These are phyloP conservation scores for Glycyrrhiza uralensis DNA, from an alignment of 306 rosid genomes.

Conservation along the genomic window DNA sequence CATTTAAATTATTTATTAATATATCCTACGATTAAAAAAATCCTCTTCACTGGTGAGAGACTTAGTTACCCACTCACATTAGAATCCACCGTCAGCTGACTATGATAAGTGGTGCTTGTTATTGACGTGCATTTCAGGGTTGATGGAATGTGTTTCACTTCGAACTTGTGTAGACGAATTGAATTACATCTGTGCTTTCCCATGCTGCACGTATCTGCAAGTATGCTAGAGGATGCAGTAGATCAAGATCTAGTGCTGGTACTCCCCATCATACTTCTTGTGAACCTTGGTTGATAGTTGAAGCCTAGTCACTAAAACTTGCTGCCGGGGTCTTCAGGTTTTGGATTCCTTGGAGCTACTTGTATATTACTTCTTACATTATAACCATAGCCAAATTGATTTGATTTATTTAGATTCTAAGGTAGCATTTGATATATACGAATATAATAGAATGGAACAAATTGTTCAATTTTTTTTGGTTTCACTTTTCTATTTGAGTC, in stretches of 20 bases:
- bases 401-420: not conserved
- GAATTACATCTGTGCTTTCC: not conserved
- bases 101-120: not conserved
- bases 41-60: too few relatives aligned
- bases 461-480: not conserved
- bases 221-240: slow-evolving; percentile 1
- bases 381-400: not conserved
- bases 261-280: not conserved
- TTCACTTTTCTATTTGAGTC: too few relatives aligned
- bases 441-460: too few relatives aligned
- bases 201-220: not conserved
- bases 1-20: too few relatives aligned
- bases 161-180: slow-evolving; percentile 21
- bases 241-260: not conserved
- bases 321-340: slow-evolving; percentile 19
- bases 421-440: not conserved
- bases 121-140: not conserved
- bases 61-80: too few relatives aligned
- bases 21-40: too few relatives aligned
- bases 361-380: slow-evolving; percentile 11
- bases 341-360: slow-evolving; percentile 19
- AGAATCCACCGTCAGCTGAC: too few relatives aligned
- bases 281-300: slow-evolving; percentile 13
- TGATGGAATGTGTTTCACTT: slow-evolving; percentile 13
- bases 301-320: not conserved